Base-by-base conservation (phyloP, 768 basidiomycete genomes). In the Mycena capillaripes region DNA sequence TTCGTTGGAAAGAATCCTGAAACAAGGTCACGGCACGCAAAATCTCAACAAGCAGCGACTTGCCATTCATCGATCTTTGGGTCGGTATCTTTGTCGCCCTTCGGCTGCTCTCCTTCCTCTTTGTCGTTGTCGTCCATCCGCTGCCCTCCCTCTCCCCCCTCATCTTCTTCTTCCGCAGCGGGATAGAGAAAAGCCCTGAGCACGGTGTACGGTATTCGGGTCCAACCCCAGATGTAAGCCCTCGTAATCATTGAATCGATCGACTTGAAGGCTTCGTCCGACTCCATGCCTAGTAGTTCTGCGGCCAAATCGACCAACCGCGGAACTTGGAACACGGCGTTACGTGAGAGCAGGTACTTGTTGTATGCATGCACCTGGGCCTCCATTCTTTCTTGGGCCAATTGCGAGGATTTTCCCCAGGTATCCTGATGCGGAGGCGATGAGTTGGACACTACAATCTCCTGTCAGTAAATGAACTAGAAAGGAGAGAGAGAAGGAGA, bases 1-100 rank as follows among this genome's bases (percentile, higher is more conserved):
- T 30, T 66, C 64, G 23, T 66, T 66, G 12, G 2, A 11, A 21
- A 66, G 38, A 25, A 66, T 44, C 64, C 64, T 66, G 12, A 21
- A 27, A 50, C 0, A 40, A 34, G 40, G 34, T 64, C 38, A 29
- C 3, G 11, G n/a, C n/a, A n/a, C 32, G 2, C 3, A 27, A 8
- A n/a, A n/a, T 40, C 9, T 23, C 0, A 38, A 19, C 4, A 38
- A n/a, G 17, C 38, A 2, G 14, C 25, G n/a, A 44, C 56, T 65
- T 55, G 25, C 63, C 63, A 65, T 40, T 65, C 52, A 36, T 65
- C 63, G 10, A 65, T 63, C 29, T 23, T 52, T 11, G 19, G 3
- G 23, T 36, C 29, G 11, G 34, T 36, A 11, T 3, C n/a, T 25
- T 32, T 7, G 56, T 23, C 0, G 14, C 21, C 27, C 38, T 38